A percentile compares a stretch with the other conserved stretches of the same genome.
Evolutionary conservation across 2,329 filamentous ascomycete genomes (phyloP).

Genomic region (Fusarium tjaetaba): DNA sequence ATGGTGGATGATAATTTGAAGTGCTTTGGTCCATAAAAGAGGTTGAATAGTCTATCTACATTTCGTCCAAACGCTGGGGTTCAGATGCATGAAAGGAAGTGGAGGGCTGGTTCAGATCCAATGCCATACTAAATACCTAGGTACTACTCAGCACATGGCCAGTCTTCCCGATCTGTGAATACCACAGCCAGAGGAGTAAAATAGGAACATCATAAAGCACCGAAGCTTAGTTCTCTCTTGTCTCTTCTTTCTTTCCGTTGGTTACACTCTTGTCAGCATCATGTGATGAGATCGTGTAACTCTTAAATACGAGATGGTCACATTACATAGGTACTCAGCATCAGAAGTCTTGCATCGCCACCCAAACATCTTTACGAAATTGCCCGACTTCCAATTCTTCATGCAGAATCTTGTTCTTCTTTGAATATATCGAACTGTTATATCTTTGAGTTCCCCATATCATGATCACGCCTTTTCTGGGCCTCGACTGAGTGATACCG

Average conservation of each 20-base stretch:
- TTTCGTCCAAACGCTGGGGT: not conserved
- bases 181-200: not conserved
- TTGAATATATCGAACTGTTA: not conserved
- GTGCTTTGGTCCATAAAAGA: not conserved
- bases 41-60: not conserved
- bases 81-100: not conserved
- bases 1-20: not conserved
- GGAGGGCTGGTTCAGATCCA: not conserved
- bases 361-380: not conserved
- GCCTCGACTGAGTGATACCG: not conserved
- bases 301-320: not conserved
- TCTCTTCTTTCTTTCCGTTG: not conserved
- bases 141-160: not conserved
- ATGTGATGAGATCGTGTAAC: not conserved
- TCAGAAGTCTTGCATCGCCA: not conserved
- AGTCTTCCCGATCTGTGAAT: not conserved
- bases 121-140: not conserved
- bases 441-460: not conserved
- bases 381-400: not conserved
- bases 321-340: not conserved
- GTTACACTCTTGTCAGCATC: not conserved
- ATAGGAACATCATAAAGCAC: not conserved
- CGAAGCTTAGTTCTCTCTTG: not conserved
- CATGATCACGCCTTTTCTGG: not conserved
- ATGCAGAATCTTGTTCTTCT: not conserved